Evolutionary conservation across 2,329 filamentous ascomycete species (phyloP).

Genomic region (Colletotrichum costaricense): DNA sequence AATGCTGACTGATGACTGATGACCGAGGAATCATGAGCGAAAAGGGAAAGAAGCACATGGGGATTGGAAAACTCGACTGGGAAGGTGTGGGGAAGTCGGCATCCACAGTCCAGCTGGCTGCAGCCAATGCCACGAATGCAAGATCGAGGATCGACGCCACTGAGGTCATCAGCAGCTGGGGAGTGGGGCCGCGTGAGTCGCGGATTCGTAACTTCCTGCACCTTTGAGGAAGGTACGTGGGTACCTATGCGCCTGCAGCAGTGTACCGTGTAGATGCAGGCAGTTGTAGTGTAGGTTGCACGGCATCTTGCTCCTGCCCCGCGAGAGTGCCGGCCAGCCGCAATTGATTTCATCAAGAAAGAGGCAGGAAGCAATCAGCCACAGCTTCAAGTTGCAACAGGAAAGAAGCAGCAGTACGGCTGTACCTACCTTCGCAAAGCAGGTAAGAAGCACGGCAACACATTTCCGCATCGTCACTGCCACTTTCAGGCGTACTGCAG

Average conservation of each 20-base stretch:
- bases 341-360: not conserved
- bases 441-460: not conserved
- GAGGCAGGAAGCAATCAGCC: not conserved
- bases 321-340: not conserved
- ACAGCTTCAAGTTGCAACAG: not conserved
- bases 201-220: slow-evolving; percentile 13
- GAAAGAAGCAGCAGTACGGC: not conserved
- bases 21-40: not conserved
- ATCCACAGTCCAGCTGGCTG: not conserved
- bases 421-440: not conserved
- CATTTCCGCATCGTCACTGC: not conserved
- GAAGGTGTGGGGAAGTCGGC: slow-evolving; percentile 24
- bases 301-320: not conserved
- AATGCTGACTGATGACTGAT: not conserved
- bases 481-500: not conserved
- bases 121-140: not conserved
- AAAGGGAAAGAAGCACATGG: slow-evolving; percentile 12
- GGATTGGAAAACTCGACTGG: not conserved
- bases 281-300: not conserved
- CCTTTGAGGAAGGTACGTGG: not conserved
- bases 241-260: not conserved
- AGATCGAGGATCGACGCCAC: slow-evolving; percentile 28
- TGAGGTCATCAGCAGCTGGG: slow-evolving; percentile 26
- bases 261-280: not conserved
- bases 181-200: slow-evolving; percentile 21